phyloP scores from a whole-genome alignment of 192 early-diverging fungal species.

The Backusella westeae region DNA sequence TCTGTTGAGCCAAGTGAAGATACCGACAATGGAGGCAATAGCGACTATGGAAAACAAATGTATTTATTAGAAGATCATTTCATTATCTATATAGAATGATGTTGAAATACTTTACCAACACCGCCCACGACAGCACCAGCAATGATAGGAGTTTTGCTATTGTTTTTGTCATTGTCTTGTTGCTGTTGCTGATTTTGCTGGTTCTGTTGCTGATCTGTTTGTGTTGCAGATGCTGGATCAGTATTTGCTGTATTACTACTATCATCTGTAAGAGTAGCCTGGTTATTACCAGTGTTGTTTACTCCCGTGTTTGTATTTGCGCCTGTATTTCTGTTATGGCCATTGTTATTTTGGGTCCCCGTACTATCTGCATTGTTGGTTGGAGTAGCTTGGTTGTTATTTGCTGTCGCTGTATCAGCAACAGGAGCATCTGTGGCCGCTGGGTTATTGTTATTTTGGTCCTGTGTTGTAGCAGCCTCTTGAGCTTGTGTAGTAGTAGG shows the following conservation, averaged over 20 bases:
- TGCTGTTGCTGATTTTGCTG: background rate
- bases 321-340: background rate
- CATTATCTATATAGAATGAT: background rate
- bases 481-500: background rate
- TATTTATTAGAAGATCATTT: background rate
- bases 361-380: background rate
- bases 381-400: background rate
- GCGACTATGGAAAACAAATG: constrained; percentile 15
- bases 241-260: background rate
- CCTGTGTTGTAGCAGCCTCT: background rate
- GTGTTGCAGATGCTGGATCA: background rate
- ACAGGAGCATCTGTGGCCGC: background rate
- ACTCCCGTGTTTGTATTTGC: background rate
- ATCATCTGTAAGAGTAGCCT: background rate
- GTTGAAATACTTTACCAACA: constrained; percentile 6
- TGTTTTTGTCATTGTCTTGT: background rate
- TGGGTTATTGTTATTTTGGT: background rate
- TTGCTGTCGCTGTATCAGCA: background rate
- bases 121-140: constrained; percentile 16
- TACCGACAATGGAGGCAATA: constrained; percentile 29
- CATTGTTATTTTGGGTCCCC: background rate
- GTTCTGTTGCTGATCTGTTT: background rate
- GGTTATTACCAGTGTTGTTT: background rate
- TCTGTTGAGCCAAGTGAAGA: constrained; percentile 31
- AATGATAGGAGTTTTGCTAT: constrained; percentile 5